Evolutionary conservation across 345 rosid species (phyloP).

Genomic region (Euclidium syriacum): DNA sequence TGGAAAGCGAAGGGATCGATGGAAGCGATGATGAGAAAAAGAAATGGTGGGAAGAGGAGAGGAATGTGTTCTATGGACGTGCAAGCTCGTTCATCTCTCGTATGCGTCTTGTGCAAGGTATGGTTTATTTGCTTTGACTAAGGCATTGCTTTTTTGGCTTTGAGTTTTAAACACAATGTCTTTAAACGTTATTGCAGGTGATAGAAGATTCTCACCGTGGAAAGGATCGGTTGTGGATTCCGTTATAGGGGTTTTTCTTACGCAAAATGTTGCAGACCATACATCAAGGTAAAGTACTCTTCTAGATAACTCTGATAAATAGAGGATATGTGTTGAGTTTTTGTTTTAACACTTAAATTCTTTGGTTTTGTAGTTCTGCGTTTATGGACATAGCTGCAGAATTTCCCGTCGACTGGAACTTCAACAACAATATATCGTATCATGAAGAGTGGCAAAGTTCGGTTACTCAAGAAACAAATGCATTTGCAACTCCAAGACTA

Average conservation of each 20-base stretch:
- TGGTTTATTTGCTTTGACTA: background rate
- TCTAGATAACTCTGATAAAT: background rate
- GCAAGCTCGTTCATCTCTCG: slow-evolving; percentile 76
- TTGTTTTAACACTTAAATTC: slow-evolving; percentile 4
- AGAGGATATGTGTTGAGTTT: background rate
- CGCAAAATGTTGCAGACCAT: slow-evolving; percentile 91
- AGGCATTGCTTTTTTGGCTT: background rate
- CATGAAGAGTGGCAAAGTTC: slow-evolving; percentile 37
- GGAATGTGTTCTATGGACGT: slow-evolving; percentile 52
- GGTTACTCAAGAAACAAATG: slow-evolving; percentile 35
- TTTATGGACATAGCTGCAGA: slow-evolving; percentile 78
- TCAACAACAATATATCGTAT: slow-evolving; percentile 26
- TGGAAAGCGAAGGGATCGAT: slow-evolving; percentile 58
- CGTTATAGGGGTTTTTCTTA: slow-evolving; percentile 87
- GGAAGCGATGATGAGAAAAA: slow-evolving; percentile 55
- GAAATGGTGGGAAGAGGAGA: slow-evolving; percentile 74
- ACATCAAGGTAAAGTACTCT: slow-evolving; percentile 62
- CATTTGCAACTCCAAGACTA: slow-evolving; percentile 25
- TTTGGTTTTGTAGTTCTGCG: slow-evolving; percentile 57
- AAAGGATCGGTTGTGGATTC: slow-evolving; percentile 96
- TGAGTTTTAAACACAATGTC: background rate
- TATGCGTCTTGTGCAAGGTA: slow-evolving; percentile 97
- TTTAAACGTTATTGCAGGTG: slow-evolving; percentile 43
- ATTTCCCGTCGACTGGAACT: slow-evolving; percentile 45
- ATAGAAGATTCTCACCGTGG: slow-evolving; percentile 87